Evolutionary conservation across 257 asterid genomes (phyloP), one percentile per base, ranked within the genome.

Genomic region (Fraxinus quadrangulata): DNA sequence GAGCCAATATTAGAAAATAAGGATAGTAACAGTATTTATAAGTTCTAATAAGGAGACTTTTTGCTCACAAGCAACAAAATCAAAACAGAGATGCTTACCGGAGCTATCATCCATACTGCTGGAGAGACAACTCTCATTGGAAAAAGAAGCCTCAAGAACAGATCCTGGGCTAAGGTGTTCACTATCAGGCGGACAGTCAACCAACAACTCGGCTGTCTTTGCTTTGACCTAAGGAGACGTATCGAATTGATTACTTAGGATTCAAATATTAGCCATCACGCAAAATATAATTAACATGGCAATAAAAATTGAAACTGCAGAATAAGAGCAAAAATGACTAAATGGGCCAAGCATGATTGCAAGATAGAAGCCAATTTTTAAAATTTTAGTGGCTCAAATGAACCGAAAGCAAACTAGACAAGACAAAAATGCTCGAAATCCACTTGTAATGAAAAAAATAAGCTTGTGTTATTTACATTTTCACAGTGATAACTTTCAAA

Each of bases 151-250:
- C 72, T 89, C 98, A 70, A 95, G 96, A 88, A 93, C 94, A 39
- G 98, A 93, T 85, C 94, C 99, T 5, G 99, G 99, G 79, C 98
- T 95, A 68, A 68, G 87, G 83, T 85, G 89, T 83, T 88, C 90
- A 63, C 79, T 30, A 59, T 87, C 89, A 36, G 78, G 84, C 8
- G 84, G 77, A 68, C 78, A 86, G 59, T 86, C 88, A 67, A 68
- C 84, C 54, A 82, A 74, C 14, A 72, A 65, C 63, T 80, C 83
- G 49, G 72, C 75, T 42, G 68, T 83, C 77, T 76, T 74, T 75
- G 80, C 85, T 33, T 82, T 83, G 54, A 79, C 91, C 97, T 93
- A 82, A 75, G 83, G 19, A 30, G 36, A 67, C 17, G 63, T 34
- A 78, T 39, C 30, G 24, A 39, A 54, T 24, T 34, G 70, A 19